Evolutionary conservation across 371 early-diverging fungal genomes (phyloP).

Genomic region (Mycotypha africana): DNA sequence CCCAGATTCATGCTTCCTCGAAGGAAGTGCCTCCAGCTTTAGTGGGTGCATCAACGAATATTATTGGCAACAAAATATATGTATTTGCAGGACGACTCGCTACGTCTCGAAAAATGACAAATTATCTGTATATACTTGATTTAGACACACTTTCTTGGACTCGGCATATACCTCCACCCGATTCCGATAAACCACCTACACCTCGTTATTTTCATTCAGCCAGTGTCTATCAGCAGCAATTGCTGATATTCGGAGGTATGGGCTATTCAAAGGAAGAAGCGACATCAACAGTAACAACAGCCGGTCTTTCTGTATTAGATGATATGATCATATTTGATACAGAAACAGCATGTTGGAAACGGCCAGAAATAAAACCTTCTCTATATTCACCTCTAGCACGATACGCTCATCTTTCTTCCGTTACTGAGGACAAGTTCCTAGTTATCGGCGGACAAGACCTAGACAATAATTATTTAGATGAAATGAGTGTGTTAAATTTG

Average conservation of each 20-base stretch:
- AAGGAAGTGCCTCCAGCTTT: slow-evolving; percentile 76
- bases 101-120: slow-evolving; percentile 62
- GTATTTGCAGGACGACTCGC: slow-evolving; percentile 73
- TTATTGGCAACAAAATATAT: slow-evolving; percentile 56
- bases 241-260: slow-evolving; percentile 64
- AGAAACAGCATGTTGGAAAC: slow-evolving; percentile 57
- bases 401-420: slow-evolving; percentile 74
- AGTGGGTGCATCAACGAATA: slow-evolving; percentile 68
- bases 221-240: slow-evolving; percentile 44
- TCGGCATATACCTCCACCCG: slow-evolving; percentile 34
- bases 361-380: slow-evolving; percentile 40
- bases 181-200: slow-evolving; percentile 35
- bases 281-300: not conserved
- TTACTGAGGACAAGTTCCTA: slow-evolving; percentile 53
- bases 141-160: slow-evolving; percentile 59
- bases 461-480: slow-evolving; percentile 69
- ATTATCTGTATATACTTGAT: slow-evolving; percentile 61
- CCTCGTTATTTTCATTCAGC: slow-evolving; percentile 76
- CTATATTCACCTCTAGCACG: slow-evolving; percentile 64
- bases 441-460: slow-evolving; percentile 84
- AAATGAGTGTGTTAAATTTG: slow-evolving; percentile 73
- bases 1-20: slow-evolving; percentile 56
- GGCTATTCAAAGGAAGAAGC: slow-evolving; percentile 45
- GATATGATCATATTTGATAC: slow-evolving; percentile 71
- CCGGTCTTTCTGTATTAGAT: slow-evolving; percentile 54